A percentile compares a stretch with the other conserved stretches of the same genome.
These are phyloP conservation scores for Trichoderma semiorbis DNA, from an alignment of 2,329 filamentous ascomycete species.

Conservation along the genomic window DNA sequence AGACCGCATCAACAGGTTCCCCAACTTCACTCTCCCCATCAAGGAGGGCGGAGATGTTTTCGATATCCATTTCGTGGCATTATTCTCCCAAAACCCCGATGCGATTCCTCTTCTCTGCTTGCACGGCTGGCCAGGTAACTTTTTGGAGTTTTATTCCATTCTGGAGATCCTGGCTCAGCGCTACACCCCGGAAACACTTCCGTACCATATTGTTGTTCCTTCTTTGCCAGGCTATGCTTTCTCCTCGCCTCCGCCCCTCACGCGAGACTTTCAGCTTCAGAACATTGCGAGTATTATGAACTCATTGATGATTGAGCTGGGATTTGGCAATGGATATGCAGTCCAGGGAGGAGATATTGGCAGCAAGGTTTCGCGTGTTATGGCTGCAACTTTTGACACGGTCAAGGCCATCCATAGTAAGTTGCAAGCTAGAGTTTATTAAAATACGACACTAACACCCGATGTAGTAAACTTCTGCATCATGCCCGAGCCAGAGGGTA, in stretches of 20 bases:
- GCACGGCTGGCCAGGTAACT: conserved; percentile 54
- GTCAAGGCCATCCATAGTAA: conserved; percentile 4
- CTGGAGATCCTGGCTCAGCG: conserved; percentile 43
- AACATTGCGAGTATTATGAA: conserved; percentile 42
- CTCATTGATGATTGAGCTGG: conserved; percentile 40
- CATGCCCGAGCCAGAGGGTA: not conserved
- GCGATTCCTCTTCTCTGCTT: conserved; percentile 50
- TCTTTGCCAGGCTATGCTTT: conserved; percentile 54
- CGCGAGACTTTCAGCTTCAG: conserved; percentile 35
- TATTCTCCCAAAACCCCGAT: conserved; percentile 49
- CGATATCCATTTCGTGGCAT: conserved; percentile 50
- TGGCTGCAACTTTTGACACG: conserved; percentile 26
- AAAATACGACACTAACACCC: not conserved
- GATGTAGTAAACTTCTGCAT: conserved; percentile 8
- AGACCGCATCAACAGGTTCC: conserved; percentile 43
- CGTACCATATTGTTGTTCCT: conserved; percentile 56
- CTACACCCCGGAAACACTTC: conserved; percentile 48
- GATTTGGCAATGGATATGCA: conserved; percentile 41
- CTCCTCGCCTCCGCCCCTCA: conserved; percentile 45
- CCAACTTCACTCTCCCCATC: conserved; percentile 37
- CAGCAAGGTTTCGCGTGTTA: conserved; percentile 39
- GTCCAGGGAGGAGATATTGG: conserved; percentile 59
- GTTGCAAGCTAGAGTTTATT: not conserved
- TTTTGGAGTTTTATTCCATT: conserved; percentile 54
- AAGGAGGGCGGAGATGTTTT: conserved; percentile 36